These are phyloP conservation scores for Marasmius tenuissimus DNA, from an alignment of 1,284 basidiomycete species.

Conservation along the genomic window DNA sequence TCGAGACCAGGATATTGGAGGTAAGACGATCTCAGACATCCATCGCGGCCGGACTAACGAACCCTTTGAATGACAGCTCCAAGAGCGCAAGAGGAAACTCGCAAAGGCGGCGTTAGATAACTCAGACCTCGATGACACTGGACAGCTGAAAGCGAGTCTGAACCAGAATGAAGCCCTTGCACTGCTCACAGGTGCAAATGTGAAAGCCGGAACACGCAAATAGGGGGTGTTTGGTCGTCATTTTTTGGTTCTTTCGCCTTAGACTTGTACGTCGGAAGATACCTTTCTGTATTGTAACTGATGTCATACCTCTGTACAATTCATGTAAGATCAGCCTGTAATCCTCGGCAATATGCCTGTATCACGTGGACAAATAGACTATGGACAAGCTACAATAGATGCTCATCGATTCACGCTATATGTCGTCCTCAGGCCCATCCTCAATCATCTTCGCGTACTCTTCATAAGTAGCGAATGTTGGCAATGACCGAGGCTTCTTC, in stretches of 20 bases:
- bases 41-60: not conserved
- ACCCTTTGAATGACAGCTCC: not conserved
- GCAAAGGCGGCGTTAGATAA: conserved; percentile 9
- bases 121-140: not conserved
- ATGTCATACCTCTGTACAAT: too few relatives aligned
- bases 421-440: conserved; percentile 73
- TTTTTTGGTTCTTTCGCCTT: too few relatives aligned
- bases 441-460: conserved; percentile 92
- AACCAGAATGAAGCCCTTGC: conserved; percentile 24
- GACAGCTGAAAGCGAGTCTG: not conserved
- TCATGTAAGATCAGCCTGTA: not conserved
- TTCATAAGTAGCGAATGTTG: conserved; percentile 93
- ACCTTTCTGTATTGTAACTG: too few relatives aligned
- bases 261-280: too few relatives aligned
- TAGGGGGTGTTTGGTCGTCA: too few relatives aligned
- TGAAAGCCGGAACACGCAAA: not conserved
- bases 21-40: conserved; percentile 1
- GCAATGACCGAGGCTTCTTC: conserved; percentile 74
- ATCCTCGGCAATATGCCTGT: not conserved
- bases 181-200: conserved; percentile 15
- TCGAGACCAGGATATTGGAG: conserved; percentile 53
- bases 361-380: not conserved
- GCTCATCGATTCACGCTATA: conserved; percentile 35
- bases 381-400: not conserved
- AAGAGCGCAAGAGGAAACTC: conserved; percentile 5